These are phyloP conservation scores for Quercus engelmannii DNA, from an alignment of 306 rosid genomes.

Conservation along the genomic window DNA sequence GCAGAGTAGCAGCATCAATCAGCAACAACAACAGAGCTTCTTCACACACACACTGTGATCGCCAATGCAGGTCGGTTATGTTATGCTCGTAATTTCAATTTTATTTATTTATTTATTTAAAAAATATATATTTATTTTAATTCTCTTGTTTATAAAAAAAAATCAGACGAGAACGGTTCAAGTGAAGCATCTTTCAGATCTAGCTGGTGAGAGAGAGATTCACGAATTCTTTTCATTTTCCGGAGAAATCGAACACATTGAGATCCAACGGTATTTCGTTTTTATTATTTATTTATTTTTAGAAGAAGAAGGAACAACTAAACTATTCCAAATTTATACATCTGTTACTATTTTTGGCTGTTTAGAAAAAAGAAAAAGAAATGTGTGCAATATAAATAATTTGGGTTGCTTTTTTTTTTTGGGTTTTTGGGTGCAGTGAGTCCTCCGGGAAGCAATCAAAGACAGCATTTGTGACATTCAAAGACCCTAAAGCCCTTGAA, in stretches of 20 bases:
- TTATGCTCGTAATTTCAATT: too few species aligned
- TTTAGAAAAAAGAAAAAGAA: neutral
- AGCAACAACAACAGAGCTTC: neutral
- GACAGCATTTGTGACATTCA: conserved; percentile 91
- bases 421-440: conserved; percentile 59
- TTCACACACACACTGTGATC: neutral
- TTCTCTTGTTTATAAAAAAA: neutral
- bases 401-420: conserved; percentile 2
- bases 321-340: neutral
- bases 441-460: conserved; percentile 48
- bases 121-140: neutral
- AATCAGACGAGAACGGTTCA: conserved; percentile 80
- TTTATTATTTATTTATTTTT: neutral
- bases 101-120: neutral
- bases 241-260: conserved; percentile 83
- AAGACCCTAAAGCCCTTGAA: conserved; percentile 91
- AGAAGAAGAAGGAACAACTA: neutral
- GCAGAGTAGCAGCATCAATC: neutral
- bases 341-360: neutral
- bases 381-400: conserved; percentile 2
- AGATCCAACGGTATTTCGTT: conserved; percentile 56
- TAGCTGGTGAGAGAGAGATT: conserved; percentile 91
- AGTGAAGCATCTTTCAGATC: conserved; percentile 82
- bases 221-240: conserved; percentile 90
- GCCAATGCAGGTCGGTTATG: neutral